These are phyloP conservation scores for Tagetes patula DNA, from an alignment of 129 eudicot species.

Conservation along the genomic window DNA sequence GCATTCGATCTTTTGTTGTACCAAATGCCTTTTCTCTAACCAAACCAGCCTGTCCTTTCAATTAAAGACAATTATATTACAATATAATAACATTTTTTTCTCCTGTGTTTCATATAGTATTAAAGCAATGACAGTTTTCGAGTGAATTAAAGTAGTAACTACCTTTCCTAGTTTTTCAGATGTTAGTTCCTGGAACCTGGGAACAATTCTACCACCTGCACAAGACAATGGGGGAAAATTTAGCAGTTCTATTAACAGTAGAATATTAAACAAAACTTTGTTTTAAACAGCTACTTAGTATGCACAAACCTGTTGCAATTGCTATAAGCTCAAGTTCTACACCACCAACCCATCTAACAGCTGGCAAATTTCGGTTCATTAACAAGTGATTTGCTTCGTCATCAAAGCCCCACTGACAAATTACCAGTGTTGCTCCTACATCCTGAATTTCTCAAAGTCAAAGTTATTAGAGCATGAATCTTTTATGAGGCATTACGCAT, in stretches of 20 bases:
- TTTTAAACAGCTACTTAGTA: neutral
- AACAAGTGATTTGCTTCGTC: constrained; percentile 97
- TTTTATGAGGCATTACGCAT: neutral
- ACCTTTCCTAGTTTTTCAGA: constrained; percentile 96
- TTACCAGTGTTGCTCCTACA: constrained; percentile 97
- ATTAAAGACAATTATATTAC: neutral
- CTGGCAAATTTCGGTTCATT: constrained; percentile 96
- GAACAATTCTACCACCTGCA: constrained; percentile 97
- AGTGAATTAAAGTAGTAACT: neutral
- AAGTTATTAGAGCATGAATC: constrained; percentile 1
- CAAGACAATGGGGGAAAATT: neutral
- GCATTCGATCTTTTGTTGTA: constrained; percentile 96
- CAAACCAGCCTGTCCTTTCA: constrained; percentile 70
- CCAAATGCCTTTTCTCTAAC: constrained; percentile 96
- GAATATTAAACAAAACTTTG: constrained; percentile 1
- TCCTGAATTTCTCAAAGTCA: constrained; percentile 47
- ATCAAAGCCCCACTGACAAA: constrained; percentile 99
- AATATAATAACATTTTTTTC: neutral
- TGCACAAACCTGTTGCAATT: constrained; percentile 81
- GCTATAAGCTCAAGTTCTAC: constrained; percentile 98
- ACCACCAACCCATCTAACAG: constrained; percentile 99
- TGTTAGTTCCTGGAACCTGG: constrained; percentile 96
- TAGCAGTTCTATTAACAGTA: constrained; percentile 10
- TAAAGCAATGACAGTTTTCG: no score
- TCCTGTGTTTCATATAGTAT: no score